These are phyloP conservation scores for Claviceps purpurea DNA, from an alignment of 2,329 filamentous ascomycete genomes.

Conservation along the genomic window DNA sequence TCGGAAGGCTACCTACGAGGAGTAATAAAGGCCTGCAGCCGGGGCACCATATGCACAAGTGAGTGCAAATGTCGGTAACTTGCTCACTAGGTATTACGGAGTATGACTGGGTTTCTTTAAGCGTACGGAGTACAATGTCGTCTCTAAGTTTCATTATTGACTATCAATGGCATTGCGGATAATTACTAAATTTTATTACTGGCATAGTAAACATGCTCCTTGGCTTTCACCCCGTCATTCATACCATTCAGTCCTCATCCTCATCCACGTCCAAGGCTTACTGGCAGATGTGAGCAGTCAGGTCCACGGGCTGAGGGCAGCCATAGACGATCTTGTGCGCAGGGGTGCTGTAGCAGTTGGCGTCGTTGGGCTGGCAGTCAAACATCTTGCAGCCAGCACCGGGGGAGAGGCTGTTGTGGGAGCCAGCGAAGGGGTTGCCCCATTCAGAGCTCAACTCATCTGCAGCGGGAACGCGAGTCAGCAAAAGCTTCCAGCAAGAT, in stretches of 20 bases:
- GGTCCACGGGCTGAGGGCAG: slow-evolving; percentile 26
- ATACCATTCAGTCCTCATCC: neutral
- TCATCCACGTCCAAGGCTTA: slow-evolving; percentile 1
- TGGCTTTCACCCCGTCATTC: too few relatives aligned
- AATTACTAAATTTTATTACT: neutral
- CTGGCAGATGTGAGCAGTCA: slow-evolving; percentile 19
- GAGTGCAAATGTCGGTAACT: too few relatives aligned
- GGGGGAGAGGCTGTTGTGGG: slow-evolving; percentile 23
- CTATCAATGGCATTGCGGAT: too few relatives aligned
- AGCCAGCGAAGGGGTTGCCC: slow-evolving; percentile 26
- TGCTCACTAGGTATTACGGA: too few relatives aligned
- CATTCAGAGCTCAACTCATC: slow-evolving; percentile 26
- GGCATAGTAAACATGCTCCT: too few relatives aligned
- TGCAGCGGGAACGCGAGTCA: slow-evolving; percentile 7
- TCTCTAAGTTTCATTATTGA: too few relatives aligned
- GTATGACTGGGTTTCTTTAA: too few relatives aligned
- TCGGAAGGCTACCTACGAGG: too few relatives aligned
- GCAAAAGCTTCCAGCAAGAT: neutral
- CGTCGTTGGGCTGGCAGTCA: slow-evolving; percentile 22
- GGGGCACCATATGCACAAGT: too few relatives aligned
- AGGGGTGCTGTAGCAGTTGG: slow-evolving; percentile 26
- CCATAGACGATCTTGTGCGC: slow-evolving; percentile 24
- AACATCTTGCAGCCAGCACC: slow-evolving; percentile 24
- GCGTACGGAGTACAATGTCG: too few relatives aligned
- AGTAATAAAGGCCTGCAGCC: too few relatives aligned